These are phyloP conservation scores for Triticum turgidum DNA, from an alignment of 176 grass and related monocot species.

Conservation along the genomic window DNA sequence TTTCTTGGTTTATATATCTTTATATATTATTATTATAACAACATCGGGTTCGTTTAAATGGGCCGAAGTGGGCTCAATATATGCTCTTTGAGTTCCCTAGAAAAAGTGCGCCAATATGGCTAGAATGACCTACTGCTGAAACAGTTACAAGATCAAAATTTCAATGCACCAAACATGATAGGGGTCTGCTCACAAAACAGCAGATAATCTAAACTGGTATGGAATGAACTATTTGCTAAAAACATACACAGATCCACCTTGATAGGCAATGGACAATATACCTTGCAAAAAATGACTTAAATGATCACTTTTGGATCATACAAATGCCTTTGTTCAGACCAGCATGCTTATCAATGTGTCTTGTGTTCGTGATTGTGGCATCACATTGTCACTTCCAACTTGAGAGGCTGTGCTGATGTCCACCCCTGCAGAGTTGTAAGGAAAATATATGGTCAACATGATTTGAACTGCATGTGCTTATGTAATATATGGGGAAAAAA, in stretches of 20 bases:
- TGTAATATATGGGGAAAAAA: neutral
- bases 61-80: neutral
- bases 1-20: neutral
- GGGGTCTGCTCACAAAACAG: neutral
- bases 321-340: neutral
- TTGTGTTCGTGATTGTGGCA: neutral
- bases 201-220: neutral
- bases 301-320: neutral
- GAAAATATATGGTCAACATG: neutral
- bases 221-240: neutral
- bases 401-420: neutral
- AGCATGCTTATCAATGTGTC: neutral
- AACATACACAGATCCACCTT: neutral
- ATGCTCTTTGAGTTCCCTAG: slow-evolving; percentile 4
- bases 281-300: neutral
- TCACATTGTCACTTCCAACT: neutral
- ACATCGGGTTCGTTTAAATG: neutral
- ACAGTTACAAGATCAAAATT: neutral
- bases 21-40: neutral
- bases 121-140: neutral
- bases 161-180: neutral
- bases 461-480: neutral
- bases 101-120: neutral
- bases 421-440: neutral
- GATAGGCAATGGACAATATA: slow-evolving; percentile 8